Evolutionary conservation across 805 yeast species (phyloP).

Genomic region (Starmerella geochares): DNA sequence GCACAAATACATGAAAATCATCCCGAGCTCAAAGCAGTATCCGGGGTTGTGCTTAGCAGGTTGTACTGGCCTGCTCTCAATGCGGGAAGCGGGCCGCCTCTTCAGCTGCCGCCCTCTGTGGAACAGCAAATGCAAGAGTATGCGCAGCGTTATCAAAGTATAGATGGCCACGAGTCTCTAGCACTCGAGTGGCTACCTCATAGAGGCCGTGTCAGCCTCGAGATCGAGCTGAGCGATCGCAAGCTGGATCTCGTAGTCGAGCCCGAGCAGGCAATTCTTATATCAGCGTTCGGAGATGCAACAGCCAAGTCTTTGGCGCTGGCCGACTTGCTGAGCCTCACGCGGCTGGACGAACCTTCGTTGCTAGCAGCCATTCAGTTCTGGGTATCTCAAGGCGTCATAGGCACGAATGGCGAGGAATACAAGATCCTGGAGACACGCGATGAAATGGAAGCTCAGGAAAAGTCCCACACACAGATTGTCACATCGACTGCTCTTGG

Average conservation of each 20-base stretch:
- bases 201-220: slow-evolving; percentile 53
- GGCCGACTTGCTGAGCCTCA: slow-evolving; percentile 30
- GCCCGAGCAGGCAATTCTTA: slow-evolving; percentile 61
- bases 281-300: slow-evolving; percentile 27
- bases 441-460: slow-evolving; percentile 24
- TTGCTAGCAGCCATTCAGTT: slow-evolving; percentile 39
- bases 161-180: slow-evolving; percentile 39
- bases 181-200: slow-evolving; percentile 51
- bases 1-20: slow-evolving; percentile 20
- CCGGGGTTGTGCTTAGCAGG: slow-evolving; percentile 59
- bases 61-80: slow-evolving; percentile 62
- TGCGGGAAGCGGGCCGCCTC: neutral
- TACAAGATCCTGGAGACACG: slow-evolving; percentile 35
- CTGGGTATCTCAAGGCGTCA: slow-evolving; percentile 56
- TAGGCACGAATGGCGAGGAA: slow-evolving; percentile 36
- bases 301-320: slow-evolving; percentile 28
- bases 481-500: slow-evolving; percentile 26
- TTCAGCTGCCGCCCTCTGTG: neutral
- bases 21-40: slow-evolving; percentile 29
- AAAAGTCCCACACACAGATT: slow-evolving; percentile 13
- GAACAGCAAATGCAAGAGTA: slow-evolving; percentile 35
- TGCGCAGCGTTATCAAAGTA: slow-evolving; percentile 34
- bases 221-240: slow-evolving; percentile 46
- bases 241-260: slow-evolving; percentile 40
- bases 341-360: slow-evolving; percentile 38